phyloP scores from a whole-genome alignment of 2,329 filamentous ascomycete genomes.

The Ascochyta rabiei region DNA sequence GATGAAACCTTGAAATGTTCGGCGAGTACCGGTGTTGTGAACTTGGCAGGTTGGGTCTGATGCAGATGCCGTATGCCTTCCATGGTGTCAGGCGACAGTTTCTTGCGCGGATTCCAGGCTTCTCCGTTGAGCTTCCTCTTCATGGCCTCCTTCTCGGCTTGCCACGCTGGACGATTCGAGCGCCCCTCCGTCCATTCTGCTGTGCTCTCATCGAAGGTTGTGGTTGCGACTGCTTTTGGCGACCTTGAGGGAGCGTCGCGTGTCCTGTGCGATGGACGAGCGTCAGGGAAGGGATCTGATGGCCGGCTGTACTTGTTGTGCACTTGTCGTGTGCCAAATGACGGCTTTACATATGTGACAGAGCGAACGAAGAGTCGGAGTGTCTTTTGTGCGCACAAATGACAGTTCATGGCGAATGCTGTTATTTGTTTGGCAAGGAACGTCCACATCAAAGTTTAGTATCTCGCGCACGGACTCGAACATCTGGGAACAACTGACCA shows the following conservation, averaged over 20 bases:
- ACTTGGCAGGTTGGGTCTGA: slow-evolving; percentile 74
- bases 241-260: slow-evolving; percentile 1
- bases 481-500: background rate
- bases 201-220: slow-evolving; percentile 8
- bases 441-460: slow-evolving; percentile 7
- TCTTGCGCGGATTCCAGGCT: slow-evolving; percentile 82
- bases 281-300: slow-evolving; percentile 6
- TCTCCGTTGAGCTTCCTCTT: slow-evolving; percentile 77
- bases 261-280: background rate
- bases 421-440: background rate
- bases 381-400: slow-evolving; percentile 30
- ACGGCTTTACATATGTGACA: slow-evolving; percentile 9
- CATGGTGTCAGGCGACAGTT: slow-evolving; percentile 87
- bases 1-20: slow-evolving; percentile 83
- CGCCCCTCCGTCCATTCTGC: slow-evolving; percentile 12
- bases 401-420: slow-evolving; percentile 35
- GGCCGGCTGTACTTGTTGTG: slow-evolving; percentile 4
- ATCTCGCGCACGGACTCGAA: slow-evolving; percentile 8
- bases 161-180: slow-evolving; percentile 64
- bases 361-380: slow-evolving; percentile 33
- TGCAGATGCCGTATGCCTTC: slow-evolving; percentile 88
- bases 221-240: slow-evolving; percentile 12
- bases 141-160: slow-evolving; percentile 74
- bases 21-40: slow-evolving; percentile 75
- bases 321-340: slow-evolving; percentile 7